Evolutionary conservation across 2,329 filamentous ascomycete genomes (phyloP).

Genomic region (Helicocarpus griseus): DNA sequence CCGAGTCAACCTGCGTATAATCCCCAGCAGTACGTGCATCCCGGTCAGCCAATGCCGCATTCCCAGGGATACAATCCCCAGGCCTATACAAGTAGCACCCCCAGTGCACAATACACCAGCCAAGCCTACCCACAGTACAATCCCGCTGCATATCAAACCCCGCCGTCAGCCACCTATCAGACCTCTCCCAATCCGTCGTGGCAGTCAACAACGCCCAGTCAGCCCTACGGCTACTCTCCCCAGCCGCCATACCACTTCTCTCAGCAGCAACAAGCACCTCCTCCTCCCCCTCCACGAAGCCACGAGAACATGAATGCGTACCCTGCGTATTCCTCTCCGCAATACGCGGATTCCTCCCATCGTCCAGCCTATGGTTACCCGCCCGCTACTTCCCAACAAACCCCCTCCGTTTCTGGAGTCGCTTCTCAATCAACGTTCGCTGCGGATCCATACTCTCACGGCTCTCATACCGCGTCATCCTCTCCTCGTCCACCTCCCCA

Average conservation of each 20-base stretch:
- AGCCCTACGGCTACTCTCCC: constrained; percentile 23
- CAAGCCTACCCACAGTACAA: constrained; percentile 38
- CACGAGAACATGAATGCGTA: constrained; percentile 28
- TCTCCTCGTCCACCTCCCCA: constrained; percentile 8
- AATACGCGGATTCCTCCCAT: constrained; percentile 18
- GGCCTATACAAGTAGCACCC: constrained; percentile 37
- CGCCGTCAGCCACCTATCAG: constrained; percentile 20
- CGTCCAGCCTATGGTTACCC: constrained; percentile 21
- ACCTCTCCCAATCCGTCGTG: constrained; percentile 25
- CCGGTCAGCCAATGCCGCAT: constrained; percentile 36
- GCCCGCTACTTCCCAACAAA: constrained; percentile 13
- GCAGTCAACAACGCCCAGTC: constrained; percentile 24
- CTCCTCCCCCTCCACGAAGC: constrained; percentile 27
- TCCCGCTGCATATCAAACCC: constrained; percentile 39
- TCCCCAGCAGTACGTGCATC: constrained; percentile 50
- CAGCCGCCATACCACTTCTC: constrained; percentile 15
- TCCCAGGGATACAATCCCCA: constrained; percentile 61
- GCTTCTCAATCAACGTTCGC: neutral
- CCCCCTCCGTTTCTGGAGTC: constrained; percentile 17
- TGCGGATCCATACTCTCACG: neutral
- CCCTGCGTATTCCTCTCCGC: constrained; percentile 25
- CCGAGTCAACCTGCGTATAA: constrained; percentile 48
- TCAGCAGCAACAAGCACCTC: constrained; percentile 12
- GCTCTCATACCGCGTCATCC: neutral
- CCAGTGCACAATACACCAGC: constrained; percentile 16